These are phyloP conservation scores for Fusarium humuli DNA, from an alignment of 2,329 filamentous ascomycete genomes.

Conservation along the genomic window DNA sequence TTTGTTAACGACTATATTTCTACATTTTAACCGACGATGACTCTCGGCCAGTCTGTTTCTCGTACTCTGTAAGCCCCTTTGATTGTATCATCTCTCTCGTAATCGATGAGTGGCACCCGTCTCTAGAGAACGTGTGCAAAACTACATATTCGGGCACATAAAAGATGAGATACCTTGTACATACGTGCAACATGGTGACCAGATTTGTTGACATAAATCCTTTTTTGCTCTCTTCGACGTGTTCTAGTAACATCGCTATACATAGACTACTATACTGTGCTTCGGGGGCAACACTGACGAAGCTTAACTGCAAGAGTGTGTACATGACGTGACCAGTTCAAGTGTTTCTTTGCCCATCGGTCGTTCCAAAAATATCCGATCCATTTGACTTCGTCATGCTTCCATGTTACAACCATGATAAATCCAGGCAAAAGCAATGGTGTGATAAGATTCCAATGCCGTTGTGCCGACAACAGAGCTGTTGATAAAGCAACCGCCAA, in stretches of 20 bases:
- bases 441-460: slow-evolving; percentile 2
- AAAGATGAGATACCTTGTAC: slow-evolving; percentile 31
- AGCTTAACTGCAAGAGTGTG: not conserved
- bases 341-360: not conserved
- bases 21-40: not conserved
- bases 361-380: not conserved
- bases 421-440: slow-evolving; percentile 2
- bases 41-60: not conserved
- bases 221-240: slow-evolving; percentile 5
- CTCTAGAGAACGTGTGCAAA: not conserved
- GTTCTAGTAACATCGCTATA: not conserved
- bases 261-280: not conserved
- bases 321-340: not conserved
- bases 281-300: not conserved
- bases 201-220: slow-evolving; percentile 3
- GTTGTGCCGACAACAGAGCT: slow-evolving; percentile 4
- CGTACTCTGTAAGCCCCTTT: not conserved
- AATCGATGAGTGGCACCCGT: not conserved
- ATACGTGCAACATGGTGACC: slow-evolving; percentile 9
- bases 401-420: not conserved
- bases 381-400: not conserved
- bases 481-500: slow-evolving; percentile 23
- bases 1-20: not conserved
- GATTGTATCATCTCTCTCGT: no score
- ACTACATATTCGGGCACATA: slow-evolving; percentile 27